Percentiles rank a stretch among this genome's conserved stretches.
These are phyloP conservation scores for Curvularia lunata DNA, from an alignment of 2,329 filamentous ascomycete genomes.

Conservation along the genomic window DNA sequence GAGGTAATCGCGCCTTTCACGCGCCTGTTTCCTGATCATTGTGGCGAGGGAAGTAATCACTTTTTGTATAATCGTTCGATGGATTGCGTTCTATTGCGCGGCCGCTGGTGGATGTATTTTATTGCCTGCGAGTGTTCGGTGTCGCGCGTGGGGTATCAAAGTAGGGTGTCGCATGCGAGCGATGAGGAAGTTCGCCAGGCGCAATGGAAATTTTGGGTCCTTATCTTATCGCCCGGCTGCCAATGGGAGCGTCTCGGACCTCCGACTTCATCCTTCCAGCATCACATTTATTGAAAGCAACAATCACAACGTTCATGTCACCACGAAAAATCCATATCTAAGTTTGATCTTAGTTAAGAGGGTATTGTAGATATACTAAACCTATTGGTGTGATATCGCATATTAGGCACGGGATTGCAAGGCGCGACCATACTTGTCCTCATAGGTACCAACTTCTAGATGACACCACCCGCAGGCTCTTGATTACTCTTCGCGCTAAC, in stretches of 20 bases:
- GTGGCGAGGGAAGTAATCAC: background rate
- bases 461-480: too few species aligned
- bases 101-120: background rate
- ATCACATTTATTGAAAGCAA: background rate
- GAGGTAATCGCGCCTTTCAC: slow-evolving; percentile 84
- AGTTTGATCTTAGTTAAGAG: background rate
- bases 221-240: slow-evolving; percentile 16
- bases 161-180: slow-evolving; percentile 3
- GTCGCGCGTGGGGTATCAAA: slow-evolving; percentile 4
- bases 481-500: too few species aligned
- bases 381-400: background rate
- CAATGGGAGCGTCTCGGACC: slow-evolving; percentile 11
- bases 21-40: slow-evolving; percentile 63
- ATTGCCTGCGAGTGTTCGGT: background rate
- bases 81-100: background rate
- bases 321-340: too few species aligned
- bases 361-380: background rate
- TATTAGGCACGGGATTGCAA: background rate
- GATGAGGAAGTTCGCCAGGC: slow-evolving; percentile 8
- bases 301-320: background rate
- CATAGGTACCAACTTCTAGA: background rate
- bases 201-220: slow-evolving; percentile 17
- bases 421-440: background rate
- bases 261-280: slow-evolving; percentile 11
- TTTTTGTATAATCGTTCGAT: background rate